Evolutionary conservation across 345 rosid genomes (phyloP).

Genomic region (Firmiana major): DNA sequence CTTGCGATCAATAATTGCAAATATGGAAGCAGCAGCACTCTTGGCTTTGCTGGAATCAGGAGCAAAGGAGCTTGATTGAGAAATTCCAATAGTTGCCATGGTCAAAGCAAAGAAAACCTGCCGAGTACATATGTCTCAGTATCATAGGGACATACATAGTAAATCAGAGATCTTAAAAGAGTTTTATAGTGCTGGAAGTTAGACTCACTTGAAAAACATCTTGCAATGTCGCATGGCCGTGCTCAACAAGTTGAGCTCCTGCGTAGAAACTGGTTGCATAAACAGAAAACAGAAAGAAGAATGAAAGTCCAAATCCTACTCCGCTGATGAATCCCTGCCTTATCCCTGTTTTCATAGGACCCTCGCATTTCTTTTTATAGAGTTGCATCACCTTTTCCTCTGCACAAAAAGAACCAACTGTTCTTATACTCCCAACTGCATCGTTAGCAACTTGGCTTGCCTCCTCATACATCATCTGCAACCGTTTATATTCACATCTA

Average conservation of each 20-base stretch:
- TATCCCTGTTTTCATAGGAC: slow-evolving; percentile 64
- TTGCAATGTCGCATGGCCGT: slow-evolving; percentile 47
- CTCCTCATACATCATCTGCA: slow-evolving; percentile 81
- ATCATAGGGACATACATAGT: background rate
- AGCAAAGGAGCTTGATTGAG: slow-evolving; percentile 65
- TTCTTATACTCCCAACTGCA: slow-evolving; percentile 87
- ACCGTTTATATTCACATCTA: background rate
- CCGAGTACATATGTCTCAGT: background rate
- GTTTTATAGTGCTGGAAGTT: background rate
- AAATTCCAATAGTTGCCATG: slow-evolving; percentile 57
- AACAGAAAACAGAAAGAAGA: slow-evolving; percentile 49
- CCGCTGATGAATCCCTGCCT: slow-evolving; percentile 73
- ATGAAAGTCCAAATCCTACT: slow-evolving; percentile 59
- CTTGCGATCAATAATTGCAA: slow-evolving; percentile 52
- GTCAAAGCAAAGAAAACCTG: slow-evolving; percentile 78
- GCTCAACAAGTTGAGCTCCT: slow-evolving; percentile 63
- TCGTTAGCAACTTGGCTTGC: slow-evolving; percentile 93
- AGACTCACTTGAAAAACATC: slow-evolving; percentile 59
- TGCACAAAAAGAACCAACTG: slow-evolving; percentile 85
- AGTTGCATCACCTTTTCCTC: slow-evolving; percentile 81
- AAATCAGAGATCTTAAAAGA: background rate
- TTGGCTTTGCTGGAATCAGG: slow-evolving; percentile 62
- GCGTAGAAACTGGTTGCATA: slow-evolving; percentile 70
- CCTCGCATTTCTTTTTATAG: slow-evolving; percentile 72
- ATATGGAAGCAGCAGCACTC: slow-evolving; percentile 65